phyloP scores from a whole-genome alignment of 1,284 basidiomycete genomes.

The Rhodotorula sp. region DNA sequence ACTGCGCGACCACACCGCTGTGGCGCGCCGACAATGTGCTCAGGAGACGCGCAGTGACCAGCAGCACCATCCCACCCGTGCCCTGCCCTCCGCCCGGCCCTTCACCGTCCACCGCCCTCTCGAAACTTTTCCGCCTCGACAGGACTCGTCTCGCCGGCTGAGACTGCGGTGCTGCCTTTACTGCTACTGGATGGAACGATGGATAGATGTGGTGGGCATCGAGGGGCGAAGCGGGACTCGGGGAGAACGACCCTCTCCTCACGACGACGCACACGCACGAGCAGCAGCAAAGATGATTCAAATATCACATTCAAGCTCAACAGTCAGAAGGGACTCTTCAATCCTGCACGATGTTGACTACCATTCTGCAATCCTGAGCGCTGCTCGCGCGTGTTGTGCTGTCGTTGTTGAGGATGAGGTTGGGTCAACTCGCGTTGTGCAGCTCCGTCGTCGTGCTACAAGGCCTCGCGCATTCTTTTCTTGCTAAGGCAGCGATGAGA shows the following conservation, averaged over 20 bases:
- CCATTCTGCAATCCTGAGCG: slow-evolving; percentile 10
- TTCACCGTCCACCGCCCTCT: no score
- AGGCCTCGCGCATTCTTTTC: not conserved
- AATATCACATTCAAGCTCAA: slow-evolving; percentile 6
- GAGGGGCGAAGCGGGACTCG: not conserved
- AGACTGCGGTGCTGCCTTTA: no score
- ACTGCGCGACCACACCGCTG: no score
- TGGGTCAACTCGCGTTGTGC: not conserved
- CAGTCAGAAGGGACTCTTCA: slow-evolving; percentile 9
- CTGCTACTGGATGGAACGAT: not conserved
- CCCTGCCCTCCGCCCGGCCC: no score
- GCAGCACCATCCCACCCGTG: no score
- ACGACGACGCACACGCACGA: not conserved
- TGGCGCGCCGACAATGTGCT: no score
- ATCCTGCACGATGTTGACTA: not conserved
- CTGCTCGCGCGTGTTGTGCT: not conserved
- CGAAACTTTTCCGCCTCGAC: no score
- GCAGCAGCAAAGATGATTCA: not conserved
- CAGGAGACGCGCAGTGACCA: no score
- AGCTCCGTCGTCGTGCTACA: not conserved
- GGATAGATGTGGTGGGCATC: not conserved
- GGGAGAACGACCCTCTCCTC: not conserved
- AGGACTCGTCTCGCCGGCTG: no score
- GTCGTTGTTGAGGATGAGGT: not conserved
- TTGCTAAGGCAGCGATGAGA: not conserved